phyloP scores from a whole-genome alignment of 805 yeast species.

The Metschnikowia colocasiae region DNA sequence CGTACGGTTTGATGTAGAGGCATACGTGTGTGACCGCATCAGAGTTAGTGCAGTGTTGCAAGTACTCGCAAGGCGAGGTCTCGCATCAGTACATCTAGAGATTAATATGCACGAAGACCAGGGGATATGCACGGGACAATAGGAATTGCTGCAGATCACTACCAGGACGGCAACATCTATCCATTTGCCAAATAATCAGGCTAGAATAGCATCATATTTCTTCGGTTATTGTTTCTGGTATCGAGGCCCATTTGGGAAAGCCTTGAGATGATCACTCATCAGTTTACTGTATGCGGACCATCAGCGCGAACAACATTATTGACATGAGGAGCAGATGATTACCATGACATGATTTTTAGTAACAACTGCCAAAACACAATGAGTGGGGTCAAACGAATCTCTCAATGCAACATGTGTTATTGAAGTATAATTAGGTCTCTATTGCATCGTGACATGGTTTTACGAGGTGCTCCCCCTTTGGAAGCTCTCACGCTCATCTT shows the following conservation, averaged over 20 bases:
- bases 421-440: neutral
- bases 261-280: neutral
- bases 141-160: neutral
- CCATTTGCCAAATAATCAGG: neutral
- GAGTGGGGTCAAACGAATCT: neutral
- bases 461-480: neutral
- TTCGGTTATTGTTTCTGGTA: neutral
- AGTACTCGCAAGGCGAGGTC: neutral
- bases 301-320: neutral
- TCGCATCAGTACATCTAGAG: neutral
- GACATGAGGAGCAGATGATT: neutral
- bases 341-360: neutral
- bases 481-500: neutral
- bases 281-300: neutral
- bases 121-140: neutral
- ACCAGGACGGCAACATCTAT: neutral
- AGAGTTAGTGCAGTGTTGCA: neutral
- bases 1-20: neutral
- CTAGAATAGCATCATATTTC: neutral
- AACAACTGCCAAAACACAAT: neutral
- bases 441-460: neutral
- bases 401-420: neutral
- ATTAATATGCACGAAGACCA: neutral
- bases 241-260: neutral
- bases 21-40: neutral